A percentile compares a stretch with the other conserved stretches of the same genome.
Evolutionary conservation across 164 flowering plant genomes (phyloP).

Genomic region (Stephania yunnanensis): DNA sequence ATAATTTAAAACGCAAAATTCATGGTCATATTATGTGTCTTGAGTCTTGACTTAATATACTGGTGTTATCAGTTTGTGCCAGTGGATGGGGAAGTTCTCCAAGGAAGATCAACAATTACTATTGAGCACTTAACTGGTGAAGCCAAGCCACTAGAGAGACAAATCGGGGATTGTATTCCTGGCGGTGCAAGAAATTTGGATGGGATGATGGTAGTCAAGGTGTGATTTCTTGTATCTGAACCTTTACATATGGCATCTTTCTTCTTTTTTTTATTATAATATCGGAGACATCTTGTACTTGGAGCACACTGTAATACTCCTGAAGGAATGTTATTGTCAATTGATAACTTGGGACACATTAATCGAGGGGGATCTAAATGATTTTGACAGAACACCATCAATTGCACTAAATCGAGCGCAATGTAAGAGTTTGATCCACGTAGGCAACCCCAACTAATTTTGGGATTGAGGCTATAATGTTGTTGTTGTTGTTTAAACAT

Average conservation of each 20-base stretch:
- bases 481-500: no score
- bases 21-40: not conserved
- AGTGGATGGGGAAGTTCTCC: constrained; percentile 85
- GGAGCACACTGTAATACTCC: not conserved
- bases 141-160: constrained; percentile 80
- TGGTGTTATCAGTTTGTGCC: constrained; percentile 77
- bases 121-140: constrained; percentile 97
- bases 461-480: no score
- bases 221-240: constrained; percentile 17
- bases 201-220: constrained; percentile 95
- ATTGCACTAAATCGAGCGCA: no score
- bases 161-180: constrained; percentile 81
- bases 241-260: not conserved
- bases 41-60: constrained; percentile 13
- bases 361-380: no score
- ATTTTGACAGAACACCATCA: no score
- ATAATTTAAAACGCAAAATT: not conserved
- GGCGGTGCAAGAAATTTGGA: constrained; percentile 98
- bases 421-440: no score
- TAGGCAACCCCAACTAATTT: no score
- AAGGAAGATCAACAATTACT: constrained; percentile 87
- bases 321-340: not conserved
- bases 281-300: not conserved
- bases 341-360: not conserved
- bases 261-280: not conserved